Evolutionary conservation across 257 asterid genomes (phyloP), one percentile per base, ranked within the genome.

Genomic region (Haberlea rhodopensis): DNA sequence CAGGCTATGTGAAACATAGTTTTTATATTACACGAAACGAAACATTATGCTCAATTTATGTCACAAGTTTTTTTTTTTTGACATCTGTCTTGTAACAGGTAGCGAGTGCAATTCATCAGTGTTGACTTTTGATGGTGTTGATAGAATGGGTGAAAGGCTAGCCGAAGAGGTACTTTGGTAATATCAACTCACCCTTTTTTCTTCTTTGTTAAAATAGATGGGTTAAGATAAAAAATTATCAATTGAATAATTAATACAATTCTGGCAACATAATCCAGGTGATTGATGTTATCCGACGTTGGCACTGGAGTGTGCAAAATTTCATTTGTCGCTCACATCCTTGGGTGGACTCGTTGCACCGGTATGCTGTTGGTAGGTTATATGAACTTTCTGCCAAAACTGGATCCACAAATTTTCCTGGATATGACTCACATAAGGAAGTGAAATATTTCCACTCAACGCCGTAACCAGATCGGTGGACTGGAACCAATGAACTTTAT

Each of bases 291-390:
- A 73, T 91, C 55, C 78, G 72, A 60, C 85, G 76, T n/a, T 82
- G 94, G 95, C 89, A 78, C n/a, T 56, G 95, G 90, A 25, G 78
- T 86, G 69, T 34, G 46, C 71, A 91, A 81, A 73, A 86, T 91
- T 69, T 91, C 97, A 32, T 86, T 91, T 64, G 95, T 91, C 70
- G 89, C 96, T 75, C 97, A 91, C 75, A n/a, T 91, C 97, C 26
- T 81, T 91, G 73, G 97, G 97, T 48, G 97, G 97, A 57, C 97
- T 91, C 66, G 96, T 91, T 67, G 86, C 97, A 66, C n/a, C 78
- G 97, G 21, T 91, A 86, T 76, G 96, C 96, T 68, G 60, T 91
- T 62, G 97, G 96, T 67, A 81, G 95, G 67, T 56, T 91, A 67
- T 81, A 76, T 72, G 71, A 73, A 69, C 62, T 57, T 63, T 66